Evolutionary conservation across 805 yeast species (phyloP), one percentile per base, ranked within the genome.

Genomic region (Saccharomycopsis sp.): DNA sequence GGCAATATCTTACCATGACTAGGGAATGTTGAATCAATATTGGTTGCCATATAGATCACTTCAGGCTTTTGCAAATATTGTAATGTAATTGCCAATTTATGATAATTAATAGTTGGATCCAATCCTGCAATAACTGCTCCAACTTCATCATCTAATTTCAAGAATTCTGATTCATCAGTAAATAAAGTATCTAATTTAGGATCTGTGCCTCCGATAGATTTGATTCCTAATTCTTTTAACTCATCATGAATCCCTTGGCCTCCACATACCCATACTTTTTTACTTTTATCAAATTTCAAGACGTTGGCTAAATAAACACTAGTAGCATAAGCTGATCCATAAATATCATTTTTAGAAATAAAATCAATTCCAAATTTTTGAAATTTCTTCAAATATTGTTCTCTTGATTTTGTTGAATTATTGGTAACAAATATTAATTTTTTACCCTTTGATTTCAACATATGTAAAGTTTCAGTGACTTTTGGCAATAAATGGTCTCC

Each of bases 21-120:
- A 2, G 98, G 98, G 68, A 79, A 93, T 0, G 98, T 93, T 1
- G 96, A 83, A 62, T 93, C 98, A 35, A 85, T 85, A 61, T 93
- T 93, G 4, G 97, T 93, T 19, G 97, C 97, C 52, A 93, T 70
- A 62, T 87, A 93, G 26, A 80, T 74, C 3, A 86, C 70, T 33
- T 67, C 63, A 40, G 79, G 78, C 47, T 80, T 75, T 50, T 72
- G 68, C 41, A 93, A 68, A 56, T 93, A 89, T 56, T 86, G 89
- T 67, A 89, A 70, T 4, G 96, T 84, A 26, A 78, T 67, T 1
- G 95, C 84, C 42, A 88, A 65, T 63, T 86, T 84, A 58, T 82
- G 79, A 60, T 93, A 93, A 64, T 85, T 90, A 52, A 90, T 60
- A 38, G 74, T 73, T 17, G 77, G 66, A 53, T 86, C 93, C 44